Percentiles rank a stretch among this genome's conserved stretches.
Conservation (phyloP, 1,139 yeast species). For the Suhomyces terraborum region DNA sequence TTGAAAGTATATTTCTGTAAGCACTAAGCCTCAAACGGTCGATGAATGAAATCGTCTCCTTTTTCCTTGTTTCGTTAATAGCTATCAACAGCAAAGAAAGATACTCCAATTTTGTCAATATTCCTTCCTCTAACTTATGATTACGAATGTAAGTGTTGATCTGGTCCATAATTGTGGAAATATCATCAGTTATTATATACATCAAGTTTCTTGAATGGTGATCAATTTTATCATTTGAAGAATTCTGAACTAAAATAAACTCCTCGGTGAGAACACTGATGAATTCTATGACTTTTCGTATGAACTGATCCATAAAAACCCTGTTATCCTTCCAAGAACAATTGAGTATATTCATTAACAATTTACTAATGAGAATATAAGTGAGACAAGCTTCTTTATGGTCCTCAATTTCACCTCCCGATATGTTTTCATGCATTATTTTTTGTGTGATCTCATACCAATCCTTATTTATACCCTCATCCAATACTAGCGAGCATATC, state of each 20-base stretch:
- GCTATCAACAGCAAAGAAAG: conserved; percentile 43
- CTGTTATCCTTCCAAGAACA: conserved; percentile 42
- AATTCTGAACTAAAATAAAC: conserved; percentile 18
- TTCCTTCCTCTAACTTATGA: conserved; percentile 43
- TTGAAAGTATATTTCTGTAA: conserved; percentile 41
- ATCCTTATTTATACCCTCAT: conserved; percentile 5
- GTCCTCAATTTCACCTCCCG: not conserved
- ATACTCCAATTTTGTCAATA: conserved; percentile 55
- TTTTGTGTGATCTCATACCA: conserved; percentile 8
- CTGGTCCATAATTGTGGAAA: conserved; percentile 8
- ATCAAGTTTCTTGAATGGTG: conserved; percentile 7
- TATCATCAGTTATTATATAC: conserved; percentile 8
- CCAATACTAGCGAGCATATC: conserved; percentile 12
- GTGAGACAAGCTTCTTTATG: not conserved
- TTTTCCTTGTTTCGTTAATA: conserved; percentile 25
- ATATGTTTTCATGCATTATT: not conserved
- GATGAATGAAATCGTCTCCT: conserved; percentile 21
- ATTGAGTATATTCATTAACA: conserved; percentile 44
- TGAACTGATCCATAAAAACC: conserved; percentile 47
- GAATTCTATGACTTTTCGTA: conserved; percentile 43
- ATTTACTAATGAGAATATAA: conserved; percentile 21
- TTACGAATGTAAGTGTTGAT: conserved; percentile 17
- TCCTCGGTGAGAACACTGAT: conserved; percentile 39
- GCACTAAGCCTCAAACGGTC: conserved; percentile 37
- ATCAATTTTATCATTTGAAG: not conserved